These are phyloP conservation scores for Boletus reticulatus DNA, from an alignment of 768 basidiomycete genomes.

Conservation along the genomic window DNA sequence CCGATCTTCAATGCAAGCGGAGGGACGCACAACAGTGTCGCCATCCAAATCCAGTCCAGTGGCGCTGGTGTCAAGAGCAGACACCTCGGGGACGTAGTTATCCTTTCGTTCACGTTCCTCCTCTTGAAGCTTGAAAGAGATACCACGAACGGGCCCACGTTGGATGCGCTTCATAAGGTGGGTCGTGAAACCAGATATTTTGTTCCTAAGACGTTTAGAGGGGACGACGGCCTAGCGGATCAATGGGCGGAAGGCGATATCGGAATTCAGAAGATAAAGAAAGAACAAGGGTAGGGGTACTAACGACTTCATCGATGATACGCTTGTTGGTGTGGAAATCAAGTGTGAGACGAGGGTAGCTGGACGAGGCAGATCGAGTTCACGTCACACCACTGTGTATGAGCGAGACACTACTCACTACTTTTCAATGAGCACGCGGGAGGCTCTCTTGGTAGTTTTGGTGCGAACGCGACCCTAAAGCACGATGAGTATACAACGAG, in stretches of 20 bases:
- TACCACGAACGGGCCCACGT: conserved; percentile 96
- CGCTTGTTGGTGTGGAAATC: conserved; percentile 99
- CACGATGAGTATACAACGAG: conserved; percentile 11
- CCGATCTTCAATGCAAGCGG: not conserved
- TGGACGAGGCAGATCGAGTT: conserved; percentile 27
- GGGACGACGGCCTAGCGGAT: conserved; percentile 78
- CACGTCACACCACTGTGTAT: not conserved
- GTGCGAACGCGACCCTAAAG: conserved; percentile 96
- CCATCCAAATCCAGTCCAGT: conserved; percentile 83
- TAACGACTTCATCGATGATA: conserved; percentile 95
- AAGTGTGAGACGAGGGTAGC: conserved; percentile 98
- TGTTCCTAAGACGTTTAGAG: conserved; percentile 99
- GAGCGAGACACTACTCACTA: conserved; percentile 57
- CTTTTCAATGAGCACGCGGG: conserved; percentile 98
- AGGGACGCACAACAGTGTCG: conserved; percentile 81
- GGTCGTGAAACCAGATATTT: conserved; percentile 99
- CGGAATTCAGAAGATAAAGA: not conserved
- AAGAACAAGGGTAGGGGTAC: conserved; percentile 28
- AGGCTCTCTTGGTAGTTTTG: conserved; percentile 99
- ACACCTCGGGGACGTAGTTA: conserved; percentile 98
- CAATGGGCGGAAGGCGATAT: not conserved
- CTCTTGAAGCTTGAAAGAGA: conserved; percentile 99
- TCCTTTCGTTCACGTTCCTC: conserved; percentile 99
- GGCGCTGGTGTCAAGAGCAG: conserved; percentile 80
- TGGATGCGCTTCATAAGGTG: conserved; percentile 99